These are phyloP conservation scores for Alternaria ethzedia DNA, from an alignment of 2,329 filamentous ascomycete species.

Conservation along the genomic window DNA sequence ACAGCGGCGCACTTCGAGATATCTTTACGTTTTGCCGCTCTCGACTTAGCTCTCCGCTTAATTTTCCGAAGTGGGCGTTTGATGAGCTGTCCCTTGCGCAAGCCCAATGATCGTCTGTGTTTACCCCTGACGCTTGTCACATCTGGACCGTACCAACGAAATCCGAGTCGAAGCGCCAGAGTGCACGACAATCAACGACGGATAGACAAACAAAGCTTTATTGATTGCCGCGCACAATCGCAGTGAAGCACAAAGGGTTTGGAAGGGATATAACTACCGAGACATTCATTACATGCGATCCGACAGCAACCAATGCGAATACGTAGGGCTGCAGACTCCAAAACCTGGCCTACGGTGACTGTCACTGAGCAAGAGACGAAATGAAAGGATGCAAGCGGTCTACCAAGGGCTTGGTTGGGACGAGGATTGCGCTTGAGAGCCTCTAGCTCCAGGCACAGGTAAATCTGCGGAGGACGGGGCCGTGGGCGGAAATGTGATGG, in stretches of 20 bases:
- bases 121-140: slow-evolving; percentile 31
- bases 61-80: slow-evolving; percentile 24
- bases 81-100: slow-evolving; percentile 28
- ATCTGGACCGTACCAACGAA: slow-evolving; percentile 20
- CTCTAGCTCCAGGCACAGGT: slow-evolving; percentile 30
- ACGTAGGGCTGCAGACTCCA: slow-evolving; percentile 10
- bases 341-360: slow-evolving; percentile 17
- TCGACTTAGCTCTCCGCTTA: slow-evolving; percentile 20
- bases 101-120: slow-evolving; percentile 24
- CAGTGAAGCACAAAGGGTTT: not conserved
- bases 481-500: slow-evolving; percentile 24
- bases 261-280: slow-evolving; percentile 53
- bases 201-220: slow-evolving; percentile 1
- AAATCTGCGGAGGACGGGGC: slow-evolving; percentile 34
- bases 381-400: slow-evolving; percentile 35
- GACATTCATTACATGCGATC: slow-evolving; percentile 15
- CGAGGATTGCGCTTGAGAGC: slow-evolving; percentile 21
- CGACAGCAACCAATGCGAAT: slow-evolving; percentile 19
- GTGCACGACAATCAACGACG: slow-evolving; percentile 2
- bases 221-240: slow-evolving; percentile 6
- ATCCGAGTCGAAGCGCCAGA: slow-evolving; percentile 26
- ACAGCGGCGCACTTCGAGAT: slow-evolving; percentile 2
- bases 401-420: slow-evolving; percentile 24
- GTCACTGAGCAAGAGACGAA: slow-evolving; percentile 12
- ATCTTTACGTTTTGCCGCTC: slow-evolving; percentile 16